Evolutionary conservation across 805 yeast species (phyloP).

Genomic region (Kuraishia ogatae): DNA sequence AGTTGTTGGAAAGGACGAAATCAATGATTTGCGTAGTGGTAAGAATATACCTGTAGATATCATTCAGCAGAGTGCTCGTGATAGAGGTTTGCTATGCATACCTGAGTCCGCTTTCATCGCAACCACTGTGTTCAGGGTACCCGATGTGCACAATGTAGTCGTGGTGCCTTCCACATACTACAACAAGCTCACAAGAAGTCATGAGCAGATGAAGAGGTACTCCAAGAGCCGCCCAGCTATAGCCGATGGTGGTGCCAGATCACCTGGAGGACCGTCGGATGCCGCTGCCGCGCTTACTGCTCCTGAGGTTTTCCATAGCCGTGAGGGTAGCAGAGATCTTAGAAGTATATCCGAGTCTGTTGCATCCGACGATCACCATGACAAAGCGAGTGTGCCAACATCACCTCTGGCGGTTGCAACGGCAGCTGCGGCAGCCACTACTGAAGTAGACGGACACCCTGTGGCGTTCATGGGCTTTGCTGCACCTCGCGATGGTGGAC

Average conservation of each 20-base stretch:
- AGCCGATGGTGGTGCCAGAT: neutral
- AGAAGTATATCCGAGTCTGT: neutral
- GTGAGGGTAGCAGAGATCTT: neutral
- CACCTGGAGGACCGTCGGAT: neutral
- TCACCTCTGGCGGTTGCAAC: neutral
- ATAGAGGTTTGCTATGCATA: slow-evolving; percentile 38
- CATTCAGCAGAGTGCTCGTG: neutral
- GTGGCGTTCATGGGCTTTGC: neutral
- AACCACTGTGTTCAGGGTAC: slow-evolving; percentile 46
- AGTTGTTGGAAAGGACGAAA: slow-evolving; percentile 20
- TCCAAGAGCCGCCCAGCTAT: neutral
- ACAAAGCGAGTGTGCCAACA: too few species aligned
- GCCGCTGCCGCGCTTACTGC: neutral
- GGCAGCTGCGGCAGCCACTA: neutral
- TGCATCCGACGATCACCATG: neutral
- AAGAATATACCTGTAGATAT: slow-evolving; percentile 4
- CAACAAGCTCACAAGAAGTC: slow-evolving; percentile 41
- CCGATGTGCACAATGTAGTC: slow-evolving; percentile 50
- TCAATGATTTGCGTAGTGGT: slow-evolving; percentile 8
- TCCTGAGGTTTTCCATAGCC: neutral
- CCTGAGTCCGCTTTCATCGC: slow-evolving; percentile 55
- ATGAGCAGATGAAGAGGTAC: slow-evolving; percentile 20
- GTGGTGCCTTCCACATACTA: slow-evolving; percentile 60
- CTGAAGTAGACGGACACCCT: neutral
- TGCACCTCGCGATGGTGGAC: neutral